Conservation (phyloP, 495 filamentous ascomycete genomes). For the Sabuloglossum arenarium region DNA sequence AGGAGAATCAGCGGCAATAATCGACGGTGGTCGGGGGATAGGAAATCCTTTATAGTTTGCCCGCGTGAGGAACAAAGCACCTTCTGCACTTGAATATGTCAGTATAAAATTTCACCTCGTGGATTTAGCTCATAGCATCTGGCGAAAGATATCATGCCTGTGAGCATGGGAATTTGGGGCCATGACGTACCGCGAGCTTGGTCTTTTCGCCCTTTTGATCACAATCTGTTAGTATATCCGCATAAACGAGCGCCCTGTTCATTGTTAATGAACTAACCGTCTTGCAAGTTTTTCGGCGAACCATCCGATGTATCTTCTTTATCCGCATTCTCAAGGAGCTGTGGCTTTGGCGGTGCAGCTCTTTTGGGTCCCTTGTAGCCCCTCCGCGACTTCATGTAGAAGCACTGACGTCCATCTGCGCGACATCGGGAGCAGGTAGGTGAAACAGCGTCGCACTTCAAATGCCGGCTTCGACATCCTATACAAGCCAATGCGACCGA, state of each 20-base stretch:
- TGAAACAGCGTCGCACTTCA: constrained; percentile 31
- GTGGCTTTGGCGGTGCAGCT: constrained; percentile 17
- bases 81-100: not conserved
- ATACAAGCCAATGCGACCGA: constrained; percentile 22
- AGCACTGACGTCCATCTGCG: constrained; percentile 10
- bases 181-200: not conserved
- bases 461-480: constrained; percentile 32
- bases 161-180: not conserved
- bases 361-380: constrained; percentile 1
- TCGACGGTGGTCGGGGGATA: not conserved
- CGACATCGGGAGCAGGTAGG: constrained; percentile 19
- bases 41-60: not conserved
- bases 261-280: not conserved
- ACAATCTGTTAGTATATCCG: not conserved
- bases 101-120: not conserved
- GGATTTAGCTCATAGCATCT: not conserved
- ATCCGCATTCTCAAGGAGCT: not conserved
- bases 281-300: constrained; percentile 9
- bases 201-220: not conserved
- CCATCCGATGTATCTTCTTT: not conserved
- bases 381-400: constrained; percentile 10
- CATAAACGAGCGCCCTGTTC: not conserved
- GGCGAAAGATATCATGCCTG: not conserved
- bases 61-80: not conserved
- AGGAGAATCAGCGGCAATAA: not conserved